A percentile compares a stretch with the other conserved stretches of the same genome.
Conservation (phyloP, 768 basidiomycete species). For the Podaxis sp. region DNA sequence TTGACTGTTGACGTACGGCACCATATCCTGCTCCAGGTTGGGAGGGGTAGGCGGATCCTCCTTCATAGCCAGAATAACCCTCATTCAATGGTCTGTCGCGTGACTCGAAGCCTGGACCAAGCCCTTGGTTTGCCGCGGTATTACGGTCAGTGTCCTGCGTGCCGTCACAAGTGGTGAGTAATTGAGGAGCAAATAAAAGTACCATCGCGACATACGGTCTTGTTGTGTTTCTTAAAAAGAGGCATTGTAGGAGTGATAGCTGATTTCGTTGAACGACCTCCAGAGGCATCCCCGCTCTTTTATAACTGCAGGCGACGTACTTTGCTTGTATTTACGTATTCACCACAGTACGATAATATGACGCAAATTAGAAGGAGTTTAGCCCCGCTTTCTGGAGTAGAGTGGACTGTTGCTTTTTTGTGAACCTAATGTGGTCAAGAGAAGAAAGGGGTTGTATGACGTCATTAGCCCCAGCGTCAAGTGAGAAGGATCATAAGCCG, state of each 20-base stretch:
- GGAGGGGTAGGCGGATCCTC: neutral
- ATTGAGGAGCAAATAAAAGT: no score
- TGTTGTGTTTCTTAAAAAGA: neutral
- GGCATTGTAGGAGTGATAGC: neutral
- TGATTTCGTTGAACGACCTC: neutral
- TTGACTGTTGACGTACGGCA: neutral
- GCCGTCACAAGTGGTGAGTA: no score
- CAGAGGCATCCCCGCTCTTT: neutral
- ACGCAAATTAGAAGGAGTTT: neutral
- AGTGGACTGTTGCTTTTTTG: neutral
- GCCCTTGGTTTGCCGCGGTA: no score
- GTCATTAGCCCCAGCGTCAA: neutral
- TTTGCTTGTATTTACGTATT: neutral
- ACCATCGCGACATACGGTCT: neutral
- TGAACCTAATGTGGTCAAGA: neutral
- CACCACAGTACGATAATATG: neutral
- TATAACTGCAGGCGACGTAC: neutral
- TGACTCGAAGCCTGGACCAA: no score
- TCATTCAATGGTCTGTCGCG: neutral
- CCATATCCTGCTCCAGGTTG: neutral
- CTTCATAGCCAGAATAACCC: neutral
- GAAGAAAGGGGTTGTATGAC: neutral
- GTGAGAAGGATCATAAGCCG: neutral
- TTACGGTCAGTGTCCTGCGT: no score
- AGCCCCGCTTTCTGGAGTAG: neutral